Base-by-base conservation (phyloP, 2,329 filamentous ascomycete genomes). In the Fusarium staphyleae region DNA sequence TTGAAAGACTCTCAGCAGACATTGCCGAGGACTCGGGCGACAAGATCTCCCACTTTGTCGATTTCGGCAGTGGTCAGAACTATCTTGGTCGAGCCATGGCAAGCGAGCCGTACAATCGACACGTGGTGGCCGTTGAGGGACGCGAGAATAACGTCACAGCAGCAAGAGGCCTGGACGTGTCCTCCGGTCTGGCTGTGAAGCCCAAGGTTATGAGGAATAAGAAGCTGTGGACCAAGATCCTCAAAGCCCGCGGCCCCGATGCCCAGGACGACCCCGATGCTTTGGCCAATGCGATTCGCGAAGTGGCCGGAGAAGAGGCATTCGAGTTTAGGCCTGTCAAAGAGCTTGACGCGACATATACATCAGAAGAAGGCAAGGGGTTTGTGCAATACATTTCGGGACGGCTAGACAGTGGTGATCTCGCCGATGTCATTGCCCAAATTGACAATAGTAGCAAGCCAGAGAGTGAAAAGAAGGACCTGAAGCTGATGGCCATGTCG, bases 51-150 rank as follows among this genome's bases (percentile, higher is more conserved):
- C 93, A 98, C 75, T 86, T 96, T 52, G 88, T 98, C 41, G 95
- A 99, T 74, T 96, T 98, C 73, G 95, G 95, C 22, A 96, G 92
- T 46, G 95, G 95, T 0, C 93, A 98, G 72, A 98, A 97, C 69
- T 99, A 99, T 69, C 85, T 99, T 3, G 93, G 95, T 1, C 84
- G 95, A 37, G 89, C 91, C 1, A 79, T 99, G 52, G 93, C 93
- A 12, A 91, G 88, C 57, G 81, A 87, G 47, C 92, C 93, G 1
- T 96, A 96, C 75, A 90, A 93, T 67, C 87, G 87, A 66, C 86
- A 92, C 62, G 89, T 98, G 35, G 86, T 98, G 48, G 95, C 93
- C 1, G 91, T 99, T 28, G 95, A 99, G 74, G 90, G 91, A 52
- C 87, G 87, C 58, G 87, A 90, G 66, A 86, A 89, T 65, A 97